phyloP scores from a whole-genome alignment of 305 asterid genomes.

The Ruellia speciosa region DNA sequence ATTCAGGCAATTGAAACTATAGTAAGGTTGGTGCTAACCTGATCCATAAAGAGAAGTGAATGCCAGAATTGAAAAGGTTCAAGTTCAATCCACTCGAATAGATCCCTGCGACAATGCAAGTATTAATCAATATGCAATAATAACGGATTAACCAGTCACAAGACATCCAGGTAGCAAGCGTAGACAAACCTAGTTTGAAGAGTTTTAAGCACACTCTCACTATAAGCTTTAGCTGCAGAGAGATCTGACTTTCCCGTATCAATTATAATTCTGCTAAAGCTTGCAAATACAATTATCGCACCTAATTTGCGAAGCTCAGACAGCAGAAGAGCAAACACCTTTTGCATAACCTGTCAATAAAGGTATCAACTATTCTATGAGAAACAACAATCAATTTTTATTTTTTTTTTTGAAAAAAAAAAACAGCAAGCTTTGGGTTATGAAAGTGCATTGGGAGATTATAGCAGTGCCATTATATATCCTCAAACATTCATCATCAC shows the following conservation, averaged over 20 bases:
- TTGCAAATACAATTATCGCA: constrained; percentile 69
- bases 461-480: too few species aligned
- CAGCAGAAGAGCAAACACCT: constrained; percentile 86
- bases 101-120: constrained; percentile 48
- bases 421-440: background rate
- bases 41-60: constrained; percentile 94
- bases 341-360: constrained; percentile 74
- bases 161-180: constrained; percentile 18
- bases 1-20: constrained; percentile 21
- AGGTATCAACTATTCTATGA: constrained; percentile 8
- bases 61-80: constrained; percentile 95
- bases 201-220: constrained; percentile 80
- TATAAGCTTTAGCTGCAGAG: constrained; percentile 85
- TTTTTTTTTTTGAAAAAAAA: constrained; percentile 11
- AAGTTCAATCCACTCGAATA: constrained; percentile 93
- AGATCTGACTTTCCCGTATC: constrained; percentile 88
- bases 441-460: too few species aligned
- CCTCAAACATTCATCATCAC: background rate
- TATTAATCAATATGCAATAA: constrained; percentile 23
- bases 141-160: constrained; percentile 4
- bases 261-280: constrained; percentile 73
- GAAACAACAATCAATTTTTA: background rate
- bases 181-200: constrained; percentile 65
- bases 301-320: constrained; percentile 95
- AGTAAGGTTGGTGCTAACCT: constrained; percentile 49